These are phyloP conservation scores for Xerocomellus dryophilus DNA, from an alignment of 768 basidiomycete species.

Conservation along the genomic window DNA sequence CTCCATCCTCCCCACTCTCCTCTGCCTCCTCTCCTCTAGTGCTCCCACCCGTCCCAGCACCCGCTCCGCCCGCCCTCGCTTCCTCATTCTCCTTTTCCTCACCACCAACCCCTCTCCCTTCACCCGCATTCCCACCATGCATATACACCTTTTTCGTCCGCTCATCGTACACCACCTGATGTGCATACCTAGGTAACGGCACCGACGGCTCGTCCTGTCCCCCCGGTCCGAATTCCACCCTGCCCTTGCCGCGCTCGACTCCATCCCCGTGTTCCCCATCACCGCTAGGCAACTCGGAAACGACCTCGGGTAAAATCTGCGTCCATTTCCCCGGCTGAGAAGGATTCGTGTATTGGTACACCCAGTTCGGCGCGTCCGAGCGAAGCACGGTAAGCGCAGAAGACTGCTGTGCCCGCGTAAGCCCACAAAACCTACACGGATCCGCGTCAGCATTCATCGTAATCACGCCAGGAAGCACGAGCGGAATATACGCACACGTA, in stretches of 20 bases:
- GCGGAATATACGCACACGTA: slow-evolving; percentile 70
- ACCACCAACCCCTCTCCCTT: slow-evolving; percentile 17
- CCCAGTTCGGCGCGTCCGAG: slow-evolving; percentile 58
- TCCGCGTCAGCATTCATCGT: not conserved
- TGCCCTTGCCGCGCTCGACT: too few relatives aligned
- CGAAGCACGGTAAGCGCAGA: slow-evolving; percentile 42
- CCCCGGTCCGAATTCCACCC: not conserved
- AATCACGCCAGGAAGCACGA: not conserved
- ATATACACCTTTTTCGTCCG: slow-evolving; percentile 54
- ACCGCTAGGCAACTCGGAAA: slow-evolving; percentile 3
- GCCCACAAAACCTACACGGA: slow-evolving; percentile 54
- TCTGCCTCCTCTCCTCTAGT: not conserved
- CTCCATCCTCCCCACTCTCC: not conserved
- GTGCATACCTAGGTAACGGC: slow-evolving; percentile 69
- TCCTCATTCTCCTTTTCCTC: slow-evolving; percentile 28
- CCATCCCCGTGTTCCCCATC: not conserved
- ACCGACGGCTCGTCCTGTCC: slow-evolving; percentile 25
- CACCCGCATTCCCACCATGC: slow-evolving; percentile 76
- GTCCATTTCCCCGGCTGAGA: slow-evolving; percentile 64
- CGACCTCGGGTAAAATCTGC: slow-evolving; percentile 45
- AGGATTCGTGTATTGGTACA: slow-evolving; percentile 55
- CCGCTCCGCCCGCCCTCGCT: not conserved
- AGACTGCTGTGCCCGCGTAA: slow-evolving; percentile 43
- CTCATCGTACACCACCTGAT: slow-evolving; percentile 74
- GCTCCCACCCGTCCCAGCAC: too few relatives aligned